Evolutionary conservation across 202 grass and related monocot species (phyloP), one percentile per base, ranked within the genome.

Genomic region (Tripidium arundinaceum): DNA sequence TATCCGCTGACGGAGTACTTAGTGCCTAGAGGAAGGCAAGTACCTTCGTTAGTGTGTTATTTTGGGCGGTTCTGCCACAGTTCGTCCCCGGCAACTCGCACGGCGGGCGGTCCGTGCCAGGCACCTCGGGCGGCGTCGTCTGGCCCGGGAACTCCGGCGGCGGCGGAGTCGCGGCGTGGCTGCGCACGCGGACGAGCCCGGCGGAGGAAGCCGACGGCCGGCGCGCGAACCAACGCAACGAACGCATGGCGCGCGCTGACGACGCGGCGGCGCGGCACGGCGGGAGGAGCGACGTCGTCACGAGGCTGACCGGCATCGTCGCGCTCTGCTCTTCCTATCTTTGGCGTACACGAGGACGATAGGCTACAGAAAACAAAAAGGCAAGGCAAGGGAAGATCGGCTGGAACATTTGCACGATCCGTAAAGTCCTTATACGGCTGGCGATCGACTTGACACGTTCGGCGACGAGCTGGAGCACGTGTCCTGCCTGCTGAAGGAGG

Each of bases 271-370:
- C 25, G 73, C 65, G 11, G 68, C 72, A 68, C 14, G 47, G 58
- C 0, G 75, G 75, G 75, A 25, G 67, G 54, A 62, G 3, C 38
- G 79, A 43, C 73, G 73, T 18, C 31, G 83, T 78, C 65, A 22
- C 65, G 6, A 78, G 74, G 83, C 73, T 82, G 5, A 13, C 29
- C 78, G 78, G 33, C 79, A 86, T 86, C 2, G 19, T 39, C n/a
- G 21, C 21, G 22, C 33, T 33, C 65, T 22, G 55, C 61, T 73
- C 40, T 73, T 43, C 50, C 67, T 29, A 52, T 74, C 40, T 41
- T 54, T 33, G 43, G 60, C 22, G 21, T n/a, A n/a, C n/a, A n/a
- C n/a, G n/a, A n/a, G n/a, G n/a, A n/a, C n/a, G n/a, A n/a, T n/a
- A n/a, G n/a, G n/a, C n/a, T n/a, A n/a, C n/a, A n/a, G n/a, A n/a